Evolutionary conservation across 192 early-diverging fungal species (phyloP), one percentile per base, ranked within the genome.

Genomic region (Podila clonocystis): DNA sequence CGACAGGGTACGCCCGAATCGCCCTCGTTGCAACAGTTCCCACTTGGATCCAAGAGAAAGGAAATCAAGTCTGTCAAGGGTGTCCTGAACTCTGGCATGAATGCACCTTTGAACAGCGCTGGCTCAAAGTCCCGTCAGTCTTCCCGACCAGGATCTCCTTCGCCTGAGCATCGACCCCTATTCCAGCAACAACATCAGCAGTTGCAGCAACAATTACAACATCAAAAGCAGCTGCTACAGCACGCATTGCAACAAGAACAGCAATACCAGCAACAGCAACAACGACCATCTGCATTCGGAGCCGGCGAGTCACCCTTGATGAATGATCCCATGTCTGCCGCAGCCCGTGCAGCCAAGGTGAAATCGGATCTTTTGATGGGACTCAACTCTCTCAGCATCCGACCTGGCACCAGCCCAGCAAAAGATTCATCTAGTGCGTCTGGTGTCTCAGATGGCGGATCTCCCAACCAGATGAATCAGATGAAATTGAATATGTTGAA

Each of bases 11-110:
- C 66, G 4, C 70, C 77, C 2, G 71, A 73, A 20, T 80, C 77
- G 1, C 70, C 77, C 19, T 80, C 77, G 1, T 58, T 80, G 4
- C 77, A 80, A 45, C 65, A 69, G 45, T 65, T 80, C 50, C 77
- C 77, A 30, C 28, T 73, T 26, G 77, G 77, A 3, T 80, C 77
- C 19, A 80, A 69, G 67, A 65, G 77, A 31, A 80, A 80, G 62
- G 77, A 80, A 26, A 80, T 80, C 31, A 80, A 80, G 36, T 80
- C 77, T 24, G 77, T 80, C 57, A 80, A 80, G 34, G 77, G 77
- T 12, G 71, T 80, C n/a, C 29, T 80, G 66, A 80, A 80, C 50
- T 80, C 77, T 50, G 77, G 77, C 24, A 73, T 73, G 66, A 80
- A 80, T 63, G 77, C 77, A 1, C 77, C 77, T 36, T 30, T 80